Conservation (phyloP, 2,329 filamentous ascomycete genomes). For the Tetracladium maxilliforme region DNA sequence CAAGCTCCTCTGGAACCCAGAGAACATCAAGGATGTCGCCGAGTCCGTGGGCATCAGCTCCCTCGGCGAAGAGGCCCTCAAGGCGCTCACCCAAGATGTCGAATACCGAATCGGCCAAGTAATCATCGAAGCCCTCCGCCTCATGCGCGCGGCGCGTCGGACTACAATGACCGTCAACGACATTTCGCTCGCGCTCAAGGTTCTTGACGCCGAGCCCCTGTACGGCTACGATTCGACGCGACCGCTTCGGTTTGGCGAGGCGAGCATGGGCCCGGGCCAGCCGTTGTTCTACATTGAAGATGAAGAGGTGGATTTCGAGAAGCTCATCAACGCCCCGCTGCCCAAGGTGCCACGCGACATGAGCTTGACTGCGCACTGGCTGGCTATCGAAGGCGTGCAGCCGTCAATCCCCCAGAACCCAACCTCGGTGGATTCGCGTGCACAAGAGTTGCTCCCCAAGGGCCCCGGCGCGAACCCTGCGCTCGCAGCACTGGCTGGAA, state of each 20-base stretch:
- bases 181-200: conserved; percentile 69
- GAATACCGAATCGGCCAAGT: conserved; percentile 92
- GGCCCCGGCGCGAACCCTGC: conserved; percentile 78
- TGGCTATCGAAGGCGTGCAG: conserved; percentile 93
- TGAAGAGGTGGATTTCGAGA: conserved; percentile 97
- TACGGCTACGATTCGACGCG: conserved; percentile 93
- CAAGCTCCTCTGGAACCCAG: conserved; percentile 76
- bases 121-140: conserved; percentile 83
- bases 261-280: conserved; percentile 83
- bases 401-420: conserved; percentile 95
- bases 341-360: conserved; percentile 91
- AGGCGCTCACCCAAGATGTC: conserved; percentile 81
- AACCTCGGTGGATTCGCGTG: conserved; percentile 67
- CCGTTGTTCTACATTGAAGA: conserved; percentile 96
- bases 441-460: conserved; percentile 78
- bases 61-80: conserved; percentile 73
- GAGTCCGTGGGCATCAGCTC: conserved; percentile 83
- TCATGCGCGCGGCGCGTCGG: conserved; percentile 84
- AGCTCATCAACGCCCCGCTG: conserved; percentile 89
- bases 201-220: conserved; percentile 84
- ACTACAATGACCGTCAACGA: conserved; percentile 83
- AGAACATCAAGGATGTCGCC: conserved; percentile 90
- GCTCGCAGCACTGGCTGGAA: conserved; percentile 68
- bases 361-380: conserved; percentile 68
- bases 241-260: conserved; percentile 82